phyloP scores from a whole-genome alignment of 805 yeast genomes.

The Blastobotrys muscicola region DNA sequence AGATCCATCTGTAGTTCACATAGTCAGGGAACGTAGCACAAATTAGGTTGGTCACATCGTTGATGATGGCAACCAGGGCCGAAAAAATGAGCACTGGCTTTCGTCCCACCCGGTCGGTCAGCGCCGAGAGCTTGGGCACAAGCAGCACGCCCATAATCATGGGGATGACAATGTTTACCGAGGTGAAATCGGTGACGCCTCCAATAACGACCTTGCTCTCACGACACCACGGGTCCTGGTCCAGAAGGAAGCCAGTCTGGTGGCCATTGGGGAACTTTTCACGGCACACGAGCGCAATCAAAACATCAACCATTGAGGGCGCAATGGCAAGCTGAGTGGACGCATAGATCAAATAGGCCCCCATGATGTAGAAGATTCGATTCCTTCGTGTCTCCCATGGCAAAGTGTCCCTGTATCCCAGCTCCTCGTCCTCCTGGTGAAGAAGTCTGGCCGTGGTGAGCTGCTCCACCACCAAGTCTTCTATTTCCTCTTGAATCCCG shows the following conservation, averaged over 20 bases:
- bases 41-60: constrained; percentile 11
- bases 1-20: constrained; percentile 25
- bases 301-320: constrained; percentile 14
- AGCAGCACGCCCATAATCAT: constrained; percentile 13
- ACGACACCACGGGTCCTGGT: constrained; percentile 14
- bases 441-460: too few relatives aligned
- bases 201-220: constrained; percentile 13
- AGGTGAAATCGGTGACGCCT: constrained; percentile 14
- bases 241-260: neutral
- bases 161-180: constrained; percentile 9
- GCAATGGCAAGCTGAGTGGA: constrained; percentile 10
- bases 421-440: too few relatives aligned
- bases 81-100: constrained; percentile 33
- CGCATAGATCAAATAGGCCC: neutral
- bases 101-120: constrained; percentile 59
- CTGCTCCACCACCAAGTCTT: too few relatives aligned
- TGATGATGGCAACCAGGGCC: constrained; percentile 7
- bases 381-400: too few relatives aligned
- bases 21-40: constrained; percentile 14
- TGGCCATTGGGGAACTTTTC: constrained; percentile 6
- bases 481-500: too few relatives aligned
- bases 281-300: constrained; percentile 17
- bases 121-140: constrained; percentile 42
- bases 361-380: neutral
- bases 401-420: too few relatives aligned